Conservation (phyloP, 257 asterid genomes). For the Solanum peruvianum region DNA sequence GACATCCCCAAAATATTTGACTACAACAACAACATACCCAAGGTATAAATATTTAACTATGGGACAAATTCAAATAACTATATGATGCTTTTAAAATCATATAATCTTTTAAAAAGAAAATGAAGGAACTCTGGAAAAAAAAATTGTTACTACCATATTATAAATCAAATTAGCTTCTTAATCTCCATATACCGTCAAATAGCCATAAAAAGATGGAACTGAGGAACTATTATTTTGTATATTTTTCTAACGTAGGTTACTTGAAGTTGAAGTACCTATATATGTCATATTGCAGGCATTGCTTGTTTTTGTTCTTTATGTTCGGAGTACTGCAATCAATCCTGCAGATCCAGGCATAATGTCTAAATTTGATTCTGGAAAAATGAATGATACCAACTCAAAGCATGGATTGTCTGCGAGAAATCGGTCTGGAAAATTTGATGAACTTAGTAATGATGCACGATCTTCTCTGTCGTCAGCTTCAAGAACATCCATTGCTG, state of each 20-base stretch:
- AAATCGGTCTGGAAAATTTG: slow-evolving; percentile 43
- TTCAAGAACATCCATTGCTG: slow-evolving; percentile 61
- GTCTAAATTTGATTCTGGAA: slow-evolving; percentile 56
- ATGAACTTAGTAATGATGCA: slow-evolving; percentile 52
- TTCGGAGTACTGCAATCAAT: slow-evolving; percentile 88
- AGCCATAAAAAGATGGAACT: background rate
- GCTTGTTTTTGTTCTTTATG: slow-evolving; percentile 79
- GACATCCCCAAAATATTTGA: background rate
- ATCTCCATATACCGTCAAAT: background rate
- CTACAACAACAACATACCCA: background rate
- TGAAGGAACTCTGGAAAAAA: background rate
- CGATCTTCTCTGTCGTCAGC: slow-evolving; percentile 67
- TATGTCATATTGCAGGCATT: slow-evolving; percentile 53
- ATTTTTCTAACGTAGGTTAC: background rate
- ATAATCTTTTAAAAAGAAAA: background rate
- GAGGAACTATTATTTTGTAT: background rate
- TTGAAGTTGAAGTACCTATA: background rate
- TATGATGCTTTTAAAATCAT: background rate
- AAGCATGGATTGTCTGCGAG: slow-evolving; percentile 37
- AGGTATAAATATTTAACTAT: background rate
- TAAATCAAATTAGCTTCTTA: background rate
- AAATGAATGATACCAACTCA: slow-evolving; percentile 24
- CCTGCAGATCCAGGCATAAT: slow-evolving; percentile 99
- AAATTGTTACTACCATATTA: background rate
- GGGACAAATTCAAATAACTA: background rate